phyloP scores from a whole-genome alignment of 768 basidiomycete species.

The Punctularia strigosozonata region DNA sequence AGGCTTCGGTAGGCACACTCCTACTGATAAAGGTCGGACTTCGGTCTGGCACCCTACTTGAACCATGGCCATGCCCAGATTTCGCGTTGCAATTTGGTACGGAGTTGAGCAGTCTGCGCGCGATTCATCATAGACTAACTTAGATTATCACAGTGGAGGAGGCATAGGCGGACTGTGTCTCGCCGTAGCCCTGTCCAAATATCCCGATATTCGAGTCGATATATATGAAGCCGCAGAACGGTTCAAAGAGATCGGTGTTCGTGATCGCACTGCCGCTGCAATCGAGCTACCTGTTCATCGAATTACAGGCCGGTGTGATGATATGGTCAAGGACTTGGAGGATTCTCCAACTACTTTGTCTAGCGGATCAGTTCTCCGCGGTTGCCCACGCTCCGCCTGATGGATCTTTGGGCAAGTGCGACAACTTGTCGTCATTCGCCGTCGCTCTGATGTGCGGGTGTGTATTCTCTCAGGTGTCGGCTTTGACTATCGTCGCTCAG shows the following conservation, averaged over 20 bases:
- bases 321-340: conserved; percentile 19
- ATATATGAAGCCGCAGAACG: background rate
- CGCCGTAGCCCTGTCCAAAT: background rate
- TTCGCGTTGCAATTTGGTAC: conserved; percentile 1
- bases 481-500: conserved; percentile 35
- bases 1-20: too few species aligned
- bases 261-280: too few species aligned
- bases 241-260: background rate
- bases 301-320: conserved; percentile 34
- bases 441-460: too few species aligned
- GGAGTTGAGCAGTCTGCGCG: background rate
- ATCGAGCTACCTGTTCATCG: too few species aligned
- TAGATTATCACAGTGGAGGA: background rate
- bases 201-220: background rate
- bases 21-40: too few species aligned
- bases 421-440: too few species aligned
- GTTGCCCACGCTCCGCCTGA: conserved; percentile 15
- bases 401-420: conserved; percentile 10
- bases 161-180: background rate
- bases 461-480: conserved; percentile 33
- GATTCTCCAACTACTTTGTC: conserved; percentile 14
- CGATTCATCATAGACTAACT: background rate
- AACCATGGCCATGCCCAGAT: background rate
- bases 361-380: conserved; percentile 12
- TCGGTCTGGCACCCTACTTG: conserved; percentile 14